Conservation (phyloP, 768 basidiomycete genomes). For the Rhodocollybia butyracea region DNA sequence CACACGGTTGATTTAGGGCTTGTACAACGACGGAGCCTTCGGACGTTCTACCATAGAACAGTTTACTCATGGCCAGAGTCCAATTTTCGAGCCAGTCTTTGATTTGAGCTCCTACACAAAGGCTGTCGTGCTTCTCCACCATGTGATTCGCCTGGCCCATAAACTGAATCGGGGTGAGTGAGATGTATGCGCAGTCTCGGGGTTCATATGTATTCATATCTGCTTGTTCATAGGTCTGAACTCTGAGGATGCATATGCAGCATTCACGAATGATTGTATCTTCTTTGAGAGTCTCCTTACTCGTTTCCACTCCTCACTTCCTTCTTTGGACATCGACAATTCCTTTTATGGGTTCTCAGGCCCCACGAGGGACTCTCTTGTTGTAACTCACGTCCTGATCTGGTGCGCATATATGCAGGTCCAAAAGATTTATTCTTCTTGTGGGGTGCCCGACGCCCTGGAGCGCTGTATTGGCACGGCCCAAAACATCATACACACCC, state of each 20-base stretch:
- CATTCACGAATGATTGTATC: conserved; percentile 10
- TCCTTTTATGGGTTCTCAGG: too few species aligned
- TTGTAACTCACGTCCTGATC: conserved; percentile 14
- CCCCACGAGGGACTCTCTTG: conserved; percentile 9
- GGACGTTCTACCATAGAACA: neutral
- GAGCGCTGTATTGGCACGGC: conserved; percentile 12
- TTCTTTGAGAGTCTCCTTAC: conserved; percentile 13
- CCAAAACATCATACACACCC: conserved; percentile 9
- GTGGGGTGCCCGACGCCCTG: conserved; percentile 7
- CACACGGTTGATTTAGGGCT: conserved; percentile 4
- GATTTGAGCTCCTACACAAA: conserved; percentile 11
- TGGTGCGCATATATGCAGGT: conserved; percentile 15
- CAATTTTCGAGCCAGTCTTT: neutral
- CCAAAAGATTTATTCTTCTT: conserved; percentile 10
- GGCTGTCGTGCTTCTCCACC: conserved; percentile 17
- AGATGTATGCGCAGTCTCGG: neutral
- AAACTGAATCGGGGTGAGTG: conserved; percentile 13
- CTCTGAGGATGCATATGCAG: conserved; percentile 9
- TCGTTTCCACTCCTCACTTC: conserved; percentile 11
- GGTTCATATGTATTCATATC: neutral
- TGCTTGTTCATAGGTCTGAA: conserved; percentile 8
- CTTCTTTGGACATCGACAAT: conserved; percentile 6
- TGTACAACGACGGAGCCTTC: conserved; percentile 11
- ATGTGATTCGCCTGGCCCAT: conserved; percentile 9
- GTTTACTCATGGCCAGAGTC: conserved; percentile 8